Evolutionary conservation across 2,329 filamentous ascomycete genomes (phyloP).

Genomic region (Calonectria pteridis): DNA sequence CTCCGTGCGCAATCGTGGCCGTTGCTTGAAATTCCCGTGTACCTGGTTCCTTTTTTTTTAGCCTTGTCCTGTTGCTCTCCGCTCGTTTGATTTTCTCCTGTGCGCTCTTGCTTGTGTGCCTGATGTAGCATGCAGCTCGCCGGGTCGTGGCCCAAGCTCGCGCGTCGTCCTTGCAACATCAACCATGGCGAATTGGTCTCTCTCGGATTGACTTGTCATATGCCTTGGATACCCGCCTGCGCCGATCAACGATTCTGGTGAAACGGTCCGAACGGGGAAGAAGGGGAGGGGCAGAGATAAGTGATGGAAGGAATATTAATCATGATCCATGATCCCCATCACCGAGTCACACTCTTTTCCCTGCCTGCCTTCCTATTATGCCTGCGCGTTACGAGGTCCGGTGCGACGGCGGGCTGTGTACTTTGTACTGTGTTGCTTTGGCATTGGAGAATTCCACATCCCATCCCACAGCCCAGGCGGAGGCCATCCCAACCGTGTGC

Average conservation of each 20-base stretch:
- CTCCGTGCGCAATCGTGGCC: conserved; percentile 13
- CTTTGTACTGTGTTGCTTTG: conserved; percentile 5
- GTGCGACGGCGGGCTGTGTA: not conserved
- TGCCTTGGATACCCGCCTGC: conserved; percentile 11
- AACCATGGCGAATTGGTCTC: not conserved
- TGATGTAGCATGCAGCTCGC: conserved; percentile 1
- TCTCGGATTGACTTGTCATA: not conserved
- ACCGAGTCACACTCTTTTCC: not conserved
- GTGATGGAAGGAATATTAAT: conserved; percentile 4
- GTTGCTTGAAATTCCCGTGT: not conserved
- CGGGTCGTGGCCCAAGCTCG: not conserved
- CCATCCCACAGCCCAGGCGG: not conserved
- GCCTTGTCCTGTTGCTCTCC: not conserved
- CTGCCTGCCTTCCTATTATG: not conserved
- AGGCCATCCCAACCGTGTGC: not conserved
- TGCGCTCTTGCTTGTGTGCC: not conserved
- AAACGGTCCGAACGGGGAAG: not conserved
- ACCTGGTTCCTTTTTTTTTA: not conserved
- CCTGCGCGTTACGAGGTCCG: not conserved
- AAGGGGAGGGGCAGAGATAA: not conserved
- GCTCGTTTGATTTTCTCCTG: too few relatives aligned
- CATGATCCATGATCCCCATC: not conserved
- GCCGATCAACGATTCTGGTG: not conserved
- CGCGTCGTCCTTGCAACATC: not conserved
- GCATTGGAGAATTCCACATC: conserved; percentile 15